Evolutionary conservation across 345 rosid genomes (phyloP), one percentile per base, ranked within the genome.

Genomic region (Acer negundo): DNA sequence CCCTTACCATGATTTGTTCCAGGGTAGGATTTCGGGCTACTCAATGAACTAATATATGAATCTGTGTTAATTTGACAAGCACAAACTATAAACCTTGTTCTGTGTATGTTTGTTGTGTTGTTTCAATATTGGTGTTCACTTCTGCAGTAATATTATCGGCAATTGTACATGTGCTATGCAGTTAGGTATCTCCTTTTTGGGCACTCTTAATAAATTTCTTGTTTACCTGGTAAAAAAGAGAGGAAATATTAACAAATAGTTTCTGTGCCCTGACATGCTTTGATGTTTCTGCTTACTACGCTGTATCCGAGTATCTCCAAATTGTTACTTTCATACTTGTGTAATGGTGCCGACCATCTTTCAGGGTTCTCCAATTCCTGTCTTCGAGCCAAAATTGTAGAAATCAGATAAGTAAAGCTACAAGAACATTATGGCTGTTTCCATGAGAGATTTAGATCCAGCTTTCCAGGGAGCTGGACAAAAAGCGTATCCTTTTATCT

Each of bases 381-480:
- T 28, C 72, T 61, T 69, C 70, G 61, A 70, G 75, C 70, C 77
- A 72, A 74, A 85, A 51, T 38, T 78, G 75, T 81, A 75, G 84
- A 77, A 80, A 75, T 79, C 72, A 78, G 82, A 74, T 74, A 77
- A 44, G 72, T 76, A 73, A 83, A 85, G 80, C 80, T 73, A 72
- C 81, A 73, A 76, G 84, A 76, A 56, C 79, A 86, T 71, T 77
- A 93, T 94, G 97, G 87, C 96, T 77, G 99, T 97, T 84, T 97
- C 99, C 72, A 91, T 94, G 98, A 93, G 93, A 85, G 97, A 97
- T 84, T 87, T 97, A 80, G 99, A 97, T 90, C 85, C 97, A 79
- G 97, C 93, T 81, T 97, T 97, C 84, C 98, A 93, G 83, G 98
- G 97, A 80, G 97, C 96, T 78, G 99, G 99, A 78, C 97, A 90